A percentile compares a stretch with the other conserved stretches of the same genome.
These are phyloP conservation scores for Kwoniella pini DNA, from an alignment of 768 basidiomycete species.

Conservation along the genomic window DNA sequence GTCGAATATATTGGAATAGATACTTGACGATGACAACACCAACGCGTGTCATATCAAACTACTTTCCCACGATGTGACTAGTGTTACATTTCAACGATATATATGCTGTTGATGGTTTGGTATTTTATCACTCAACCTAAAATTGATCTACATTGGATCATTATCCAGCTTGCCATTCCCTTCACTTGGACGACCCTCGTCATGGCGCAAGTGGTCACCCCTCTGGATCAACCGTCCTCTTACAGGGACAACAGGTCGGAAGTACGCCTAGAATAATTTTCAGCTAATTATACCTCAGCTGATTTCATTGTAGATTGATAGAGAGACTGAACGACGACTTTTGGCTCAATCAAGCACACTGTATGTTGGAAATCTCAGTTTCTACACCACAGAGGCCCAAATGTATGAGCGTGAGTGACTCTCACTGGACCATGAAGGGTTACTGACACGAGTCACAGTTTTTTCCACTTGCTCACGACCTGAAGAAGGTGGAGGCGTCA, in stretches of 20 bases:
- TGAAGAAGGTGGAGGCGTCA: constrained; percentile 52
- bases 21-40: background rate
- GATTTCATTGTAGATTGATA: constrained; percentile 59
- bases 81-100: too few relatives aligned
- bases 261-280: constrained; percentile 50
- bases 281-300: constrained; percentile 11
- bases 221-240: constrained; percentile 91
- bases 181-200: too few relatives aligned
- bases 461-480: constrained; percentile 50
- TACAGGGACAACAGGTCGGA: constrained; percentile 92
- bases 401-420: constrained; percentile 50
- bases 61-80: constrained; percentile 23
- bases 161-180: too few relatives aligned
- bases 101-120: too few relatives aligned
- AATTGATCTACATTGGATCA: background rate
- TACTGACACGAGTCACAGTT: constrained; percentile 26
- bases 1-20: background rate
- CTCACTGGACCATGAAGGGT: background rate
- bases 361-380: constrained; percentile 67
- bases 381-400: constrained; percentile 50
- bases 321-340: constrained; percentile 74
- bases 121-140: background rate
- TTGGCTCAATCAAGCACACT: constrained; percentile 82
- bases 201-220: constrained; percentile 75
- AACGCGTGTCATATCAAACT: background rate